Conservation (phyloP, 768 basidiomycete genomes). For the Dentipellis sp. region DNA sequence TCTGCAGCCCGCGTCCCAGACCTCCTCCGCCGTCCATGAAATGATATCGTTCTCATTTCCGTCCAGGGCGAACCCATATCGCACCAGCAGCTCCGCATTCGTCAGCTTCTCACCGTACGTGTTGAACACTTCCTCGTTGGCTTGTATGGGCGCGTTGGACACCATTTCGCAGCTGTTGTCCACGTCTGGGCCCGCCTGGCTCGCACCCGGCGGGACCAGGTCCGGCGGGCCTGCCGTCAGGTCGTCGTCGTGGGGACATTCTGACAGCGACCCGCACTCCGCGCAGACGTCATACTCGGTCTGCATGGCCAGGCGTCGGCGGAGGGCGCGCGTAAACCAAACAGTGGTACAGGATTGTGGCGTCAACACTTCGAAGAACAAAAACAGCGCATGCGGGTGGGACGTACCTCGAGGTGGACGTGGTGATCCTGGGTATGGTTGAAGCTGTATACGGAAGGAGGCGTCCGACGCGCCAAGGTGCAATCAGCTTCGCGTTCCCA, state of each 20-base stretch:
- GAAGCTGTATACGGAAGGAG: conserved; percentile 38
- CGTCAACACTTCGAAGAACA: conserved; percentile 8
- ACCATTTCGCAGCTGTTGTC: conserved; percentile 50
- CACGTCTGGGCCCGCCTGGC: not conserved
- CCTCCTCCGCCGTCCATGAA: conserved; percentile 16
- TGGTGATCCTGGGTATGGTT: conserved; percentile 64
- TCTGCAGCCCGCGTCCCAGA: conserved; percentile 16
- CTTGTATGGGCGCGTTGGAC: conserved; percentile 38
- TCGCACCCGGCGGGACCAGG: not conserved
- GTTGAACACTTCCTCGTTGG: conserved; percentile 59
- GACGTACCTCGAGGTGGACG: conserved; percentile 62
- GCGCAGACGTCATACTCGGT: conserved; percentile 68
- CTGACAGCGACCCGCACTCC: conserved; percentile 56
- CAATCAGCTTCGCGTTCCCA: not conserved
- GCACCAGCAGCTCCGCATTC: conserved; percentile 57
- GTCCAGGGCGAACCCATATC: conserved; percentile 71
- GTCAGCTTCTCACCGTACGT: conserved; percentile 61
- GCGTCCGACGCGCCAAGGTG: conserved; percentile 1
- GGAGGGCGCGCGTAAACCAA: not conserved
- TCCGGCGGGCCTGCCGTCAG: not conserved
- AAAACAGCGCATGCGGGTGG: conserved; percentile 2
- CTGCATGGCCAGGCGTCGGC: conserved; percentile 23
- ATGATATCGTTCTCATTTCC: conserved; percentile 61
- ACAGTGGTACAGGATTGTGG: not conserved
- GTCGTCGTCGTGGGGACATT: conserved; percentile 57